Evolutionary conservation across 306 rosid genomes (phyloP).

Genomic region (Castanospermum australe): DNA sequence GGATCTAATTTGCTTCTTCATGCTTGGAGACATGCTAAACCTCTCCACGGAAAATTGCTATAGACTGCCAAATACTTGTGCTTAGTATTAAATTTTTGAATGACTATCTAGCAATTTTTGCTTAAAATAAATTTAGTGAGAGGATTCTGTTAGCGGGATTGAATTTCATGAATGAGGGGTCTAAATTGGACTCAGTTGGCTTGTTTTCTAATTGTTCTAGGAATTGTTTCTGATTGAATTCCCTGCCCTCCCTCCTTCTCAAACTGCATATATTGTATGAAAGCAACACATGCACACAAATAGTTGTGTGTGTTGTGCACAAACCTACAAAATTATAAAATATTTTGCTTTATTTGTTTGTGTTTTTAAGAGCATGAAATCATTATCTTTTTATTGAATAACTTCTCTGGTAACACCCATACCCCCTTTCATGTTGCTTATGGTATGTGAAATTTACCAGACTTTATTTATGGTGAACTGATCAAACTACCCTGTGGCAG

Average conservation of each 20-base stretch:
- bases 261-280: background rate
- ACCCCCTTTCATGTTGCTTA: background rate
- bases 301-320: background rate
- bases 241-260: background rate
- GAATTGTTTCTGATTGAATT: background rate
- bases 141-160: constrained; percentile 9
- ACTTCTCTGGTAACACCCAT: background rate
- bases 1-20: background rate
- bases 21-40: background rate
- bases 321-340: background rate
- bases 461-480: constrained; percentile 21
- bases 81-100: background rate
- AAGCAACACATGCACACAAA: background rate
- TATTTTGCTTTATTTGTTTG: background rate
- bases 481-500: constrained; percentile 50
- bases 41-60: too few species aligned
- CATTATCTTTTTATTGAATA: background rate
- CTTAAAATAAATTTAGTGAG: background rate
- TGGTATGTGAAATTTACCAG: constrained; percentile 24
- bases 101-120: background rate
- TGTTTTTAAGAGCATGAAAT: constrained; percentile 13
- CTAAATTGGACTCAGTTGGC: background rate
- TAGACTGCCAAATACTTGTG: background rate
- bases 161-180: constrained; percentile 6
- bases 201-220: background rate